Conservation (phyloP, 2,329 filamentous ascomycete genomes). For the Thielaviopsis punctulata region DNA sequence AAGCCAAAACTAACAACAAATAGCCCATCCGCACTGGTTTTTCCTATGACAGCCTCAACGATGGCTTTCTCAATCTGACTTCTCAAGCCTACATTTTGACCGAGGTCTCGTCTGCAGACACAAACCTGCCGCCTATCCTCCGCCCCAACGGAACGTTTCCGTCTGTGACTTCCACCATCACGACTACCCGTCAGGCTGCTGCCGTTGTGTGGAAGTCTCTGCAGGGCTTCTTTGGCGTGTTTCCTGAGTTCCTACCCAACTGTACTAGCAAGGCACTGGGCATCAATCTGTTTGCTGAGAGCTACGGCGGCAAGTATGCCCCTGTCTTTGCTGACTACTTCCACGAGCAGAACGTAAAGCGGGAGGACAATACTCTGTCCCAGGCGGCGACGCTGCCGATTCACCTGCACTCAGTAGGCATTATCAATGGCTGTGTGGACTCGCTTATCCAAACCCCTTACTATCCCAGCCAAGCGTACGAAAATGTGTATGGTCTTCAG, state of each 20-base stretch:
- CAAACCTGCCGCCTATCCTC: constrained; percentile 17
- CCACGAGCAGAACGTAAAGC: constrained; percentile 42
- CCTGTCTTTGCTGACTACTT: constrained; percentile 42
- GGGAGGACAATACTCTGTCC: constrained; percentile 17
- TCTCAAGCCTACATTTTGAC: constrained; percentile 18
- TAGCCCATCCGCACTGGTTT: constrained; percentile 51
- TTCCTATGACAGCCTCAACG: constrained; percentile 46
- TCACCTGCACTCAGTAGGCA: constrained; percentile 43
- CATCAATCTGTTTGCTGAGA: constrained; percentile 50
- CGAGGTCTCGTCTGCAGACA: constrained; percentile 22
- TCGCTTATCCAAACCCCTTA: constrained; percentile 40
- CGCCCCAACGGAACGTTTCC: constrained; percentile 11
- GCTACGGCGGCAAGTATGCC: constrained; percentile 54
- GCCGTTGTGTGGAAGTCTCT: constrained; percentile 47
- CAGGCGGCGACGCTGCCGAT: constrained; percentile 31
- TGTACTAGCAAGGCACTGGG: constrained; percentile 9
- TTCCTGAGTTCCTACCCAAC: constrained; percentile 38
- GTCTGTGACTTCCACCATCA: constrained; percentile 24
- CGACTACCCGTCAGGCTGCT: constrained; percentile 39
- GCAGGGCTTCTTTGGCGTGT: constrained; percentile 40
- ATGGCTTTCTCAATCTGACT: constrained; percentile 38
- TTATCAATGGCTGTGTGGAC: constrained; percentile 57
- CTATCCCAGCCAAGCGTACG: constrained; percentile 39
- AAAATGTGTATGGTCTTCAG: constrained; percentile 49
- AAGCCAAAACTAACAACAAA: constrained; percentile 20